Base-by-base conservation (phyloP, 768 basidiomycete species). In the Pleurotus platypus region DNA sequence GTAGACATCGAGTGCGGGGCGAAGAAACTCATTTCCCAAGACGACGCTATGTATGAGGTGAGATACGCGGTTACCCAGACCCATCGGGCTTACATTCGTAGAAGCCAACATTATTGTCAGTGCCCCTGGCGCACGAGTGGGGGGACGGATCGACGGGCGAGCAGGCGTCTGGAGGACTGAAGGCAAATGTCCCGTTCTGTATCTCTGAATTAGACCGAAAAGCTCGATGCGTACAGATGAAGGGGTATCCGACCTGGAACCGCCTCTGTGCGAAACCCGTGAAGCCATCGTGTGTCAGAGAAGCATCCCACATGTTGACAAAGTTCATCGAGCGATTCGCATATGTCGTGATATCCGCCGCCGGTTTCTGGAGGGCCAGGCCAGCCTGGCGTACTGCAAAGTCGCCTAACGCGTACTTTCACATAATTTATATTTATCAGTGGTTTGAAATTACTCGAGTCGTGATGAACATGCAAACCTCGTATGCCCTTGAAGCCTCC, bases 21-120 rank as follows among this genome's bases (percentile, higher is more conserved):
- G 57, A 79, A 80, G 66, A 80, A 79, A 63, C 76, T 78, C 70
- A 77, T 77, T 58, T 81, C 78, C 79, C 79, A 81, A 16, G 80
- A 81, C 5, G 79, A 80, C 0, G 79, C 79, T 80, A 43, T 3
- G 35, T 12, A 38, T 38, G 12, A 22, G 2, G 46, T 22, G 24
- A 45, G 27, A 47, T 45, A 6, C 11, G 16, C n/a, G 24, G 55
- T 11, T 43, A 22, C n/a, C 22, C 37, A 27, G 20, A 42, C 6
- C 18, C 26, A 54, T n/a, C 20, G 7, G 48, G 63, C 71, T 57
- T 49, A 79, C 78, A 81, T 70, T 81, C 77, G 58, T 81, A 81
- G 58, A 81, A 80, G 5, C 79, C 80, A 38, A 77, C 73, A 60
- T 80, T 65, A 57, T 80, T 81, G 64, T 81, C 78, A 13, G 70